These are phyloP conservation scores for Babesia bovis DNA, from an alignment of 169 alveolate genomes.

Conservation along the genomic window DNA sequence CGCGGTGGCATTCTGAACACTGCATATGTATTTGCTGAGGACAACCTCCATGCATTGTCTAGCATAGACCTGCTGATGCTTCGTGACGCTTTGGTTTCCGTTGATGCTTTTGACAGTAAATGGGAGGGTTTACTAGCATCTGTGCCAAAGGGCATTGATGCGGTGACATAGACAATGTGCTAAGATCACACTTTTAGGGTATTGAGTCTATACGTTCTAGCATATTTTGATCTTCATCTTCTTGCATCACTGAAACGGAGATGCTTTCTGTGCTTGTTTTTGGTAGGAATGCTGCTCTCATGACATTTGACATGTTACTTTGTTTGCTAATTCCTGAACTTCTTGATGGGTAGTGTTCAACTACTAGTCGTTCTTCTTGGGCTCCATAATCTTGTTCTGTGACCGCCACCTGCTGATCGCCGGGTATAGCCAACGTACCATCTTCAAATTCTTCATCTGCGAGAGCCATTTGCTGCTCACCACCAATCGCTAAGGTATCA, in stretches of 20 bases:
- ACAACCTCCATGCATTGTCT: conserved; percentile 10
- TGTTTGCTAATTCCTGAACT: no score
- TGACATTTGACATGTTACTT: no score
- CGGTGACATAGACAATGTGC: background rate
- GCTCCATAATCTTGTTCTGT: no score
- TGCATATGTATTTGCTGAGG: conserved; percentile 33
- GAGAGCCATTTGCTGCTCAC: no score
- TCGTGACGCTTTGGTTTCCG: conserved; percentile 15
- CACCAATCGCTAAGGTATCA: no score
- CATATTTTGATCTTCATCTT: background rate
- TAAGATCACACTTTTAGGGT: background rate
- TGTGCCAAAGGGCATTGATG: conserved; percentile 51
- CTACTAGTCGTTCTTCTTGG: no score
- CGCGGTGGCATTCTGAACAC: background rate
- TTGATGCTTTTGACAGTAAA: conserved; percentile 21
- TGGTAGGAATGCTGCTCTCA: no score
- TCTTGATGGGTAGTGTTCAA: no score
- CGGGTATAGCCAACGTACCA: background rate
- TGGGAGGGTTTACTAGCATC: conserved; percentile 22
- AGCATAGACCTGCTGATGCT: conserved; percentile 27
- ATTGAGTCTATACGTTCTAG: conserved; percentile 42
- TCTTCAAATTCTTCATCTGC: background rate
- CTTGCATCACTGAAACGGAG: background rate
- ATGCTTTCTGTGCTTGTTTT: no score
- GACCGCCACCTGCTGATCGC: no score